phyloP scores from a whole-genome alignment of 768 basidiomycete species.

The Suillus variegatus region DNA sequence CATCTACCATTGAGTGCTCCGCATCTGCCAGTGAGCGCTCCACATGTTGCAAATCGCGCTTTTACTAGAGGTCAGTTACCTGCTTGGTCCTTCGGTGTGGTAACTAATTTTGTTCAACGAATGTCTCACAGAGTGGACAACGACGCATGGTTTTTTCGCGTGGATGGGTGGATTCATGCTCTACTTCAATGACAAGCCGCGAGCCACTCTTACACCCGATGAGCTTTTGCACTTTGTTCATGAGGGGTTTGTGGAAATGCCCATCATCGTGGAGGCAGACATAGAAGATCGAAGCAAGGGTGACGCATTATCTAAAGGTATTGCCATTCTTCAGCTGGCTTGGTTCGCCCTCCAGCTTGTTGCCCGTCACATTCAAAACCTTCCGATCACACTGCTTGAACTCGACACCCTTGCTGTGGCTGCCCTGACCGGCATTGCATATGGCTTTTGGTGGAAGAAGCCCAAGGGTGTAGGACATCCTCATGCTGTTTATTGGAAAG shows the following conservation, averaged over 20 bases:
- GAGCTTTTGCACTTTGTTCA: background rate
- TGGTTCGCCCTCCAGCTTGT: constrained; percentile 40
- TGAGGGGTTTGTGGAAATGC: background rate
- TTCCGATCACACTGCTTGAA: constrained; percentile 51
- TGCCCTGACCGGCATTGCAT: constrained; percentile 31
- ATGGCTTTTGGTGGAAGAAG: constrained; percentile 41
- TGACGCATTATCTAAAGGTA: constrained; percentile 34
- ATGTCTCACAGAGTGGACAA: constrained; percentile 3
- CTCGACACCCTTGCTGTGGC: constrained; percentile 43
- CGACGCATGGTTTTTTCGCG: constrained; percentile 19
- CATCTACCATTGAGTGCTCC: too few relatives aligned
- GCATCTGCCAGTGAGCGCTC: too few relatives aligned
- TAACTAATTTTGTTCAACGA: background rate
- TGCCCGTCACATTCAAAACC: constrained; percentile 20
- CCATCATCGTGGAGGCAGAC: constrained; percentile 8
- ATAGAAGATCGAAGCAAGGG: constrained; percentile 14
- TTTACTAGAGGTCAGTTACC: background rate
- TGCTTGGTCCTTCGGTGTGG: background rate
- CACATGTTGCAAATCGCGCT: background rate
- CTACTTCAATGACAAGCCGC: background rate
- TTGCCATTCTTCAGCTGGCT: constrained; percentile 33
- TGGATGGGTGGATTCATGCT: constrained; percentile 26
- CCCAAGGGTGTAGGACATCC: constrained; percentile 34
- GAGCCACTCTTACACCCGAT: background rate
- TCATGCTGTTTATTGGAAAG: background rate